phyloP scores from a whole-genome alignment of 1,284 basidiomycete genomes.

The Cryptococcus jaspeensis region DNA sequence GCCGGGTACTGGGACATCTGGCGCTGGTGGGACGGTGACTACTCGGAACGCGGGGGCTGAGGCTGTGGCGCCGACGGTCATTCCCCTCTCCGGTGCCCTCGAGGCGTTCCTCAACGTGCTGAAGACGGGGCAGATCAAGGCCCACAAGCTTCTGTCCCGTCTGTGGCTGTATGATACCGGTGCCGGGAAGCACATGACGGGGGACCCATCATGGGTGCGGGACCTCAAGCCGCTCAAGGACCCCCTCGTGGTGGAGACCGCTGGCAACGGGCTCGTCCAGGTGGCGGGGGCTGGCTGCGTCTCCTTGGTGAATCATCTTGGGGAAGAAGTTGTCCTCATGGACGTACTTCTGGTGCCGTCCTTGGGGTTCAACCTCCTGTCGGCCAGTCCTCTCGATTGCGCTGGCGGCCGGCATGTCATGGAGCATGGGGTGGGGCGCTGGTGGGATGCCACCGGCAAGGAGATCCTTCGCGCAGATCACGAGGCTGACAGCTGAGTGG shows the following conservation, averaged over 20 bases:
- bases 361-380: conserved; percentile 3
- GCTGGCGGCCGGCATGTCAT: neutral
- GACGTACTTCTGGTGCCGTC: conserved; percentile 4
- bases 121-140: no score
- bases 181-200: conserved; percentile 6
- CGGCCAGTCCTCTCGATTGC: neutral
- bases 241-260: neutral
- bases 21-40: no score
- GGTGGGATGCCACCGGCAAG: no score
- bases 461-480: neutral
- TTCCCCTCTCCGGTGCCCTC: no score
- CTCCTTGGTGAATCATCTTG: conserved; percentile 5
- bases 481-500: neutral
- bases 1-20: no score
- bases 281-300: neutral
- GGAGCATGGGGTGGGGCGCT: no score
- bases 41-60: no score
- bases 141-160: neutral
- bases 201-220: neutral
- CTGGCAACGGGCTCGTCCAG: neutral
- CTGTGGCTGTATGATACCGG: conserved; percentile 8
- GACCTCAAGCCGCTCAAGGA: conserved; percentile 1
- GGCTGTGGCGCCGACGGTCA: neutral
- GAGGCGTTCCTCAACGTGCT: no score
- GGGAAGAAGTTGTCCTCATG: neutral